Evolutionary conservation across 2,329 filamentous ascomycete genomes (phyloP).

Genomic region (Colletotrichum sublineola): DNA sequence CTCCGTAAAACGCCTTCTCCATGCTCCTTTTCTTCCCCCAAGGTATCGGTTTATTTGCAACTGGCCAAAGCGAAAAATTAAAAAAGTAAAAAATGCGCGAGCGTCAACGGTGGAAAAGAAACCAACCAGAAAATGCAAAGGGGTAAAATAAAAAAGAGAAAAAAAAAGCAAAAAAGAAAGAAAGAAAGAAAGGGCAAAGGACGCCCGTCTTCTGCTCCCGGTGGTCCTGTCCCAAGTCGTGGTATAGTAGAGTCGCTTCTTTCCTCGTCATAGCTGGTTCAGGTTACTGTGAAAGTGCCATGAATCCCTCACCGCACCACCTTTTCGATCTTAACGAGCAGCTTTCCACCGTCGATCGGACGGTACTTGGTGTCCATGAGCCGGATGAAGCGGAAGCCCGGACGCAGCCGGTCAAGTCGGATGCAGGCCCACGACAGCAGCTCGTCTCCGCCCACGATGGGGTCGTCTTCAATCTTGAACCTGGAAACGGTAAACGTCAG

Average conservation of each 20-base stretch:
- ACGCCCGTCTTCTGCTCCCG: background rate
- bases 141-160: too few relatives aligned
- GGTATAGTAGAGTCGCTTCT: background rate
- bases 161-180: background rate
- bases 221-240: background rate
- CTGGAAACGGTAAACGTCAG: conserved; percentile 53
- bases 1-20: conserved; percentile 24
- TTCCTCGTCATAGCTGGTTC: background rate
- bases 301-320: conserved; percentile 51
- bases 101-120: background rate
- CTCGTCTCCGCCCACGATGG: conserved; percentile 54
- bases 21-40: conserved; percentile 14
- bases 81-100: background rate
- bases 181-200: background rate
- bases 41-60: conserved; percentile 21
- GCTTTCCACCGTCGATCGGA: conserved; percentile 59
- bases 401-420: conserved; percentile 68
- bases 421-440: conserved; percentile 70
- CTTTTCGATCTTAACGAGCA: conserved; percentile 68
- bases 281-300: conserved; percentile 13
- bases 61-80: background rate
- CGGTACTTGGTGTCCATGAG: conserved; percentile 62
- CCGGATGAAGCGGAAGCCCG: conserved; percentile 67
- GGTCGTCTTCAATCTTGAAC: conserved; percentile 67
- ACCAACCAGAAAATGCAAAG: background rate